Base-by-base conservation (phyloP, 2,329 filamentous ascomycete genomes). In the Fusarium nisikadoi region DNA sequence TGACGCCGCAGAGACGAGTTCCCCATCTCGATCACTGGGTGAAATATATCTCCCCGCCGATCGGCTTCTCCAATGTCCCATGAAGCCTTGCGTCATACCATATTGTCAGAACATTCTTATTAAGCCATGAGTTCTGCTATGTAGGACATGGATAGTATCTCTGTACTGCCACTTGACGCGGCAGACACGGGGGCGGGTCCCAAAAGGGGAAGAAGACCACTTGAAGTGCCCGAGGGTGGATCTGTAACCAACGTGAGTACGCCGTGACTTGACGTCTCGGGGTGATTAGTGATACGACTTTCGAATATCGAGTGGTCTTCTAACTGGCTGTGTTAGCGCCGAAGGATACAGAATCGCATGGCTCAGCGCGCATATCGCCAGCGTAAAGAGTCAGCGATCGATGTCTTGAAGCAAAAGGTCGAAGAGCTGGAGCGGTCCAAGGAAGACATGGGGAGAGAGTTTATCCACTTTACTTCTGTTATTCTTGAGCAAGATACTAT, bases 361-460 rank as follows among this genome's bases (percentile, higher is more conserved):
- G 63, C 61, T 5, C 63, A 66, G 27, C 63, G 63, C 11, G 63
- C 63, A 11, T 66, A 66, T 16, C 63, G 63, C 0, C 61, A 66
- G 13, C 63, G 61, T 14, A 66, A 66, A 17, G 63, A 66, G 8
- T 66, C 61, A 2, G 61, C 61, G 2, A 66, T 66, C 8, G 61
- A 65, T 31, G 12, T 66, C 1, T 8, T 65, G 19, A 66, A 65
- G 10, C 45, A 50, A 3, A 66, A 65, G 3, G 33, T 66, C 3
- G 23, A 45, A 29, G 50, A 65, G 8, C 14, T 66, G 0, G 63
- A 66, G 3, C 43, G 65, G 10, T 65, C 43, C 0, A 65, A 50
- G 1, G 62, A 65, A 2, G 23, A 65, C 0, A 66, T 66, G 39
- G 50, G 63, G 0, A 43, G 33, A 9, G 61, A 66, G 19, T 65